Evolutionary conservation across 2,329 filamentous ascomycete species (phyloP), one percentile per base, ranked within the genome.

Genomic region (Trichoderma aggressivum): DNA sequence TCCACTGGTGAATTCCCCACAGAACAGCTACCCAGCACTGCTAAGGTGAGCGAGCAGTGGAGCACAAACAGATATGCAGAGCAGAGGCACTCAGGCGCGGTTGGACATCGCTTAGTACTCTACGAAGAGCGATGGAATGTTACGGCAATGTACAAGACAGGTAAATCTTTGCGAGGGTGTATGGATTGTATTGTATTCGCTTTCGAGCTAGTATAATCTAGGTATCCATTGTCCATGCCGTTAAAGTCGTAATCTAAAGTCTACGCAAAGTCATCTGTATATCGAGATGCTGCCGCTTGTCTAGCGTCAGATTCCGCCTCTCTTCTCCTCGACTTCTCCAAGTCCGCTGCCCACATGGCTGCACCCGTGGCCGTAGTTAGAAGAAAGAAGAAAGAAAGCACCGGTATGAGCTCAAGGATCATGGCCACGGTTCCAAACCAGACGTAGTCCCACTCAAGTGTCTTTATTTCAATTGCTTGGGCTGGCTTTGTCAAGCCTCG

Each of bases 341-440:
- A 82, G 74, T 91, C 89, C 2, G 90, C 90, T 2, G 90, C 93
- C 94, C 95, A 98, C 43, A 98, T 83, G 1, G 94, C 95, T 56
- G 93, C 91, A 2, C 95, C 96, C 24, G 90, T 89, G 1, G 94
- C 92, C 3, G 92, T 94, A 0, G 95, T 98, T 74, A 99, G 83
- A 50, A 98, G 86, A 80, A 98, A 98, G 78, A 98, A 90, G 86
- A 99, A 97, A n/a, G 92, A 97, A 62, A 98, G 81, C 14, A 95
- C 86, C 1, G 96, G 96, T 10, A 98, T 86, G n/a, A 98, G 86
- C 82, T 98, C 93, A 32, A 98, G 82, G 7, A 94, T 80, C 83
- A 98, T 89, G 63, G 94, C 93, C 5, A 96, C 86, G 0, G 92
- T 93, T 18, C 96, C 96, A 78, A 98, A 98, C 93, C 93, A 97